phyloP scores from a whole-genome alignment of 345 rosid species.

The Linum usitatissimum region DNA sequence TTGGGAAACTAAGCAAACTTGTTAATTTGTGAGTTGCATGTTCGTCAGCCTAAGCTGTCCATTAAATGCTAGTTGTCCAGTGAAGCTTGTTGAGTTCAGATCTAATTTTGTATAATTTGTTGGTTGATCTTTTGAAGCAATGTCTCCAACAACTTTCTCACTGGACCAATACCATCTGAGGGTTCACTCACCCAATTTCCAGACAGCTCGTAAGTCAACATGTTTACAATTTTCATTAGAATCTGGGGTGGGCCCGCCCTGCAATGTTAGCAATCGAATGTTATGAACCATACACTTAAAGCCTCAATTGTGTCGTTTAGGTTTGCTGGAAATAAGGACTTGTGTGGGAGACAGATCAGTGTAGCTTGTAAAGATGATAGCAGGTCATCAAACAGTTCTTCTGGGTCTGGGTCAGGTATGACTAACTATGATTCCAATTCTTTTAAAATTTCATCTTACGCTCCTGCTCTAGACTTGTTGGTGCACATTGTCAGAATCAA shows the following conservation, averaged over 20 bases:
- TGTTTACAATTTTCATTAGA: neutral
- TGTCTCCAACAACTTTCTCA: slow-evolving; percentile 78
- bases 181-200: slow-evolving; percentile 50
- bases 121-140: slow-evolving; percentile 45
- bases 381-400: slow-evolving; percentile 6
- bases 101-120: slow-evolving; percentile 10
- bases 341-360: slow-evolving; percentile 83
- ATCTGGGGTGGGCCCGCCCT: no score
- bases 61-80: neutral
- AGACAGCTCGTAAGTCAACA: slow-evolving; percentile 57
- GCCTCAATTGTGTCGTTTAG: slow-evolving; percentile 26
- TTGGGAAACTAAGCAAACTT: slow-evolving; percentile 60
- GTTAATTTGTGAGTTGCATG: slow-evolving; percentile 52
- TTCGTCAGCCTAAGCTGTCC: slow-evolving; percentile 5
- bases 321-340: slow-evolving; percentile 60
- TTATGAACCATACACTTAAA: neutral
- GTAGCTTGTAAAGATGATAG: slow-evolving; percentile 41
- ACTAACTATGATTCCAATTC: neutral
- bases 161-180: slow-evolving; percentile 71
- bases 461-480: neutral
- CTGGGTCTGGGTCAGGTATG: neutral
- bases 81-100: neutral
- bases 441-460: neutral
- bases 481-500: neutral
- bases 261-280: neutral